phyloP scores from a whole-genome alignment of 2,329 filamentous ascomycete species.

The Hypoxylon sp. region DNA sequence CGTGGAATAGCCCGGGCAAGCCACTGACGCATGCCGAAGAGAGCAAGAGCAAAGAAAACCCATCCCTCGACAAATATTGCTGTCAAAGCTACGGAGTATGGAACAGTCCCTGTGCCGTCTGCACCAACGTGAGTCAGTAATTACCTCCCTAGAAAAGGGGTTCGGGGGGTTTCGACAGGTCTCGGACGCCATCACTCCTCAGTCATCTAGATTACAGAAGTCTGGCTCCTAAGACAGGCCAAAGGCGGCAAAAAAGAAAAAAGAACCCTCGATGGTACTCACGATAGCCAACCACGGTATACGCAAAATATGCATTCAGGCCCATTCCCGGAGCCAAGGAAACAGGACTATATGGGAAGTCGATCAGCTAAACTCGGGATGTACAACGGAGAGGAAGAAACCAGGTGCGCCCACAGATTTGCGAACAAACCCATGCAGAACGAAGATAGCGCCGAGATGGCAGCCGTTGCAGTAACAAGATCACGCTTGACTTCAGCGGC shows the following conservation, averaged over 20 bases:
- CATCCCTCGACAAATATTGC: slow-evolving; percentile 91
- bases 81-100: slow-evolving; percentile 82
- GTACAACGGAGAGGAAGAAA: neutral
- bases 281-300: slow-evolving; percentile 75
- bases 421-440: slow-evolving; percentile 87
- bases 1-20: slow-evolving; percentile 84
- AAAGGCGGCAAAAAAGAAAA: no score
- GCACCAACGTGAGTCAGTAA: no score
- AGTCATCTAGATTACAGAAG: no score
- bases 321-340: slow-evolving; percentile 82
- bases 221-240: no score
- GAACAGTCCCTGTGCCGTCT: slow-evolving; percentile 77
- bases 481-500: slow-evolving; percentile 77
- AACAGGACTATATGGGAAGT: slow-evolving; percentile 64
- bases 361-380: slow-evolving; percentile 15
- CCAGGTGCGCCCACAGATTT: slow-evolving; percentile 69
- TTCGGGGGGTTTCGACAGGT: no score
- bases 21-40: slow-evolving; percentile 89
- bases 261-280: no score
- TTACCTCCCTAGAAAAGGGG: no score
- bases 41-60: slow-evolving; percentile 83
- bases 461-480: slow-evolving; percentile 85
- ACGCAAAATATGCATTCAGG: slow-evolving; percentile 89
- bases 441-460: slow-evolving; percentile 82
- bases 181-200: no score